Evolutionary conservation across 2,329 filamentous ascomycete genomes (phyloP).

Genomic region (Stemphylium lycopersici): DNA sequence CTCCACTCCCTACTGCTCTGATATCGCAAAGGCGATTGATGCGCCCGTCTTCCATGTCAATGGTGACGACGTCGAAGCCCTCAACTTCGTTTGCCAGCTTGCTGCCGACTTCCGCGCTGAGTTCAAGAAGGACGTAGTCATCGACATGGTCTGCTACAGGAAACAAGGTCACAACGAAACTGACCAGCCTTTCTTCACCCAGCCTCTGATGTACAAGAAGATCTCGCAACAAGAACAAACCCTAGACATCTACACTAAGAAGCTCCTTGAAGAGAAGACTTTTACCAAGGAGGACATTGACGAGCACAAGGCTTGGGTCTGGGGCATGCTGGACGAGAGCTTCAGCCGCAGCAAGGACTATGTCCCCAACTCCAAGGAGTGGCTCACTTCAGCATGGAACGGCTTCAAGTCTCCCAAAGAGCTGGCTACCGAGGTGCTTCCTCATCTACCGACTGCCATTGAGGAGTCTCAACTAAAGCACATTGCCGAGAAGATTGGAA

Average conservation of each 20-base stretch:
- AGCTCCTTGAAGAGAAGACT: constrained; percentile 87
- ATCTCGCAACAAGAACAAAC: constrained; percentile 84
- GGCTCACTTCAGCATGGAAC: constrained; percentile 98
- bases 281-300: constrained; percentile 98
- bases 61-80: constrained; percentile 95
- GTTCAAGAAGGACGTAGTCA: constrained; percentile 98
- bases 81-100: constrained; percentile 97
- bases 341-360: constrained; percentile 98
- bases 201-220: constrained; percentile 99
- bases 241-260: constrained; percentile 88
- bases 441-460: constrained; percentile 86
- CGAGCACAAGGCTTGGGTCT: constrained; percentile 99
- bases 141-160: constrained; percentile 98
- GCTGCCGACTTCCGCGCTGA: constrained; percentile 97
- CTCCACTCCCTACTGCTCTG: constrained; percentile 97
- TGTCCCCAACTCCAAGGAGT: constrained; percentile 93
- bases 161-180: constrained; percentile 99
- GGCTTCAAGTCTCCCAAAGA: constrained; percentile 99
- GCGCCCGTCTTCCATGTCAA: constrained; percentile 99
- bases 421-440: constrained; percentile 89
- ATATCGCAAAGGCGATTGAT: constrained; percentile 98
- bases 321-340: constrained; percentile 98
- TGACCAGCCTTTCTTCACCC: constrained; percentile 99
- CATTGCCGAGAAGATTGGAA: constrained; percentile 81
- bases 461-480: constrained; percentile 74